phyloP scores from a whole-genome alignment of 208 protist genomes.

The Crithidia thermophila region DNA sequence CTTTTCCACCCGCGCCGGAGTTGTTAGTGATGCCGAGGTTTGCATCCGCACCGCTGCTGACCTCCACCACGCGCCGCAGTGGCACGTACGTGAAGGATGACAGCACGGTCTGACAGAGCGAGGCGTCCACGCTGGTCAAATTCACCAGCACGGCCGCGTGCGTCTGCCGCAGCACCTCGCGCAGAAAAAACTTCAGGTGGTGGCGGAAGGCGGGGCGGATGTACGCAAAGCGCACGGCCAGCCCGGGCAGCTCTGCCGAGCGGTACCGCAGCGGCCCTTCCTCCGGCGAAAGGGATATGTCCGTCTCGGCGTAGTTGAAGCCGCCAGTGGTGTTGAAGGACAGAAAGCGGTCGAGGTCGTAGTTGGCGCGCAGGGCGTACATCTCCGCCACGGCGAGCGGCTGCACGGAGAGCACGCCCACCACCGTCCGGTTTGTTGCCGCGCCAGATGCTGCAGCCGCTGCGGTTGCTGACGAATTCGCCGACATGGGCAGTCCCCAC shows the following conservation, averaged over 20 bases:
- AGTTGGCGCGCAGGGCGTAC: conserved; percentile 88
- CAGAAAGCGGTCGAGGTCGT: conserved; percentile 84
- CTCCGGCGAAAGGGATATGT: conserved; percentile 48
- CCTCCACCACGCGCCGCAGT: conserved; percentile 79
- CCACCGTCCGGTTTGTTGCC: conserved; percentile 24
- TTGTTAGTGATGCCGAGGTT: neutral
- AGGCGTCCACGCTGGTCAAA: conserved; percentile 33
- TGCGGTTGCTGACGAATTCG: neutral
- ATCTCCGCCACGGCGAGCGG: conserved; percentile 58
- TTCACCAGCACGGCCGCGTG: conserved; percentile 63
- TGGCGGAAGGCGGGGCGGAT: conserved; percentile 61
- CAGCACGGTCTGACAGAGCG: conserved; percentile 46
- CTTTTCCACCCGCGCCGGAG: neutral
- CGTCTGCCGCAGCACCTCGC: conserved; percentile 76
- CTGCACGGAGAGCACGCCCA: conserved; percentile 69
- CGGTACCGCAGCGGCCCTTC: conserved; percentile 51
- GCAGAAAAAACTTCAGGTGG: conserved; percentile 77
- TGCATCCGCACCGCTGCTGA: neutral
- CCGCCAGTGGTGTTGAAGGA: conserved; percentile 65
- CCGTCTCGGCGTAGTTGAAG: conserved; percentile 67
- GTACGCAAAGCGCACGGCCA: conserved; percentile 77
- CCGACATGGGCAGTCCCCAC: conserved; percentile 11
- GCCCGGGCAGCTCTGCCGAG: conserved; percentile 43
- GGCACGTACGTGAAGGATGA: conserved; percentile 41
- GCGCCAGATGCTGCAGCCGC: neutral